These are phyloP conservation scores for Lyophyllum shimeji DNA, from an alignment of 768 basidiomycete genomes.

Conservation along the genomic window DNA sequence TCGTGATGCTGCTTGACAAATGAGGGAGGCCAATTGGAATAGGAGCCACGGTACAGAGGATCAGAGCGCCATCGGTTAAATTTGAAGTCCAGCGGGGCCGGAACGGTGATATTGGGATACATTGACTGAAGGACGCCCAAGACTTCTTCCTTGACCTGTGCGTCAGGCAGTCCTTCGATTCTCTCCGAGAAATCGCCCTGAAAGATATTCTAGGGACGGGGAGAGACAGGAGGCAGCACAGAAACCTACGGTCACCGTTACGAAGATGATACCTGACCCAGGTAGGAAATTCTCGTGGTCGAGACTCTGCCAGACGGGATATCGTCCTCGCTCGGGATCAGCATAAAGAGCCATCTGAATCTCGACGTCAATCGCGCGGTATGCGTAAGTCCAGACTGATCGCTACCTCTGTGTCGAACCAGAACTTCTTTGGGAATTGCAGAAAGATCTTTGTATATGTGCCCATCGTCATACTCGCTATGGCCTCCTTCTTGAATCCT, in stretches of 20 bases:
- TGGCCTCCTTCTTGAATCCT: conserved; percentile 62
- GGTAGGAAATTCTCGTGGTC: conserved; percentile 59
- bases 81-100: conserved; percentile 55
- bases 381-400: not conserved
- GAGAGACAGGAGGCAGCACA: not conserved
- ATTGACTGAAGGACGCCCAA: conserved; percentile 57
- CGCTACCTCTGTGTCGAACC: conserved; percentile 39
- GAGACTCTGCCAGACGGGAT: conserved; percentile 68
- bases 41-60: conserved; percentile 57
- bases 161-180: conserved; percentile 50
- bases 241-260: conserved; percentile 43
- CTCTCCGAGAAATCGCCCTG: conserved; percentile 64
- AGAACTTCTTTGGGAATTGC: conserved; percentile 62
- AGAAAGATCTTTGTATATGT: conserved; percentile 72
- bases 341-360: conserved; percentile 56
- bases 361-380: not conserved
- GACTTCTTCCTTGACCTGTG: conserved; percentile 50
- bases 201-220: not conserved
- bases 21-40: conserved; percentile 69
- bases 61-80: conserved; percentile 56
- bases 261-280: conserved; percentile 57
- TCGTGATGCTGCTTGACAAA: conserved; percentile 53
- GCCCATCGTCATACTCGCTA: conserved; percentile 62
- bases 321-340: conserved; percentile 55
- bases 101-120: conserved; percentile 55